A percentile compares a stretch with the other conserved stretches of the same genome.
Evolutionary conservation across 441 rosid species (phyloP).

Genomic region (Bruguiera hainesii): DNA sequence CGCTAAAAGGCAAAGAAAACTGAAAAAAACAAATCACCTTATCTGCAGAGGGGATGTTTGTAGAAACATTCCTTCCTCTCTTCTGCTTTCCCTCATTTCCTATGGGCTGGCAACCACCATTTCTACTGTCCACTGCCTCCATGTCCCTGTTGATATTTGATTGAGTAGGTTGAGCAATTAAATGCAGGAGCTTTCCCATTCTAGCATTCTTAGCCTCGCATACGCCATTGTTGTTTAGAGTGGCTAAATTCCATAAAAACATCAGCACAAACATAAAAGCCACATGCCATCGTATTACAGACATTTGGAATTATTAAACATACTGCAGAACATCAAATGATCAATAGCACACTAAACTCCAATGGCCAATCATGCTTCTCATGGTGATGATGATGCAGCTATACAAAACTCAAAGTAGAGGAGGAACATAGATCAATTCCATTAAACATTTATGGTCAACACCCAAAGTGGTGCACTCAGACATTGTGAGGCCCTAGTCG

Average conservation of each 20-base stretch:
- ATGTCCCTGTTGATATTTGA: constrained; percentile 42
- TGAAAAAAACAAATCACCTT: constrained; percentile 36
- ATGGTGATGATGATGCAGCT: too few species aligned
- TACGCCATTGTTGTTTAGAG: constrained; percentile 30
- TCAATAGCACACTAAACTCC: too few species aligned
- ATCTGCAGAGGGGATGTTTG: constrained; percentile 34
- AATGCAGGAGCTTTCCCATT: constrained; percentile 35
- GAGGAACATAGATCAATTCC: too few species aligned
- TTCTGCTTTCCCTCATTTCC: constrained; percentile 46
- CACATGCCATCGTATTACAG: neutral
- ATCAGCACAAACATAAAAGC: constrained; percentile 14
- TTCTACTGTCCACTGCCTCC: constrained; percentile 32
- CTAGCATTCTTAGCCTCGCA: constrained; percentile 24
- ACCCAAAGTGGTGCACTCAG: too few species aligned
- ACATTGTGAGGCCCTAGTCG: neutral
- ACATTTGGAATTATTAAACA: too few species aligned
- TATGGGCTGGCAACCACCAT: constrained; percentile 25
- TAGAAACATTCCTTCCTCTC: constrained; percentile 43
- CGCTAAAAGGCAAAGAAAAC: neutral
- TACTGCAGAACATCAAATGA: too few species aligned
- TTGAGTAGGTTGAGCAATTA: constrained; percentile 34
- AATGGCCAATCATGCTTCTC: too few species aligned
- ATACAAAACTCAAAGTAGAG: too few species aligned
- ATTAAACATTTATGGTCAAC: too few species aligned
- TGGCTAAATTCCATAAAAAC: constrained; percentile 26